Evolutionary conservation across 2,329 filamentous ascomycete genomes (phyloP), one percentile per base, ranked within the genome.

Genomic region (Epichloe typhina): DNA sequence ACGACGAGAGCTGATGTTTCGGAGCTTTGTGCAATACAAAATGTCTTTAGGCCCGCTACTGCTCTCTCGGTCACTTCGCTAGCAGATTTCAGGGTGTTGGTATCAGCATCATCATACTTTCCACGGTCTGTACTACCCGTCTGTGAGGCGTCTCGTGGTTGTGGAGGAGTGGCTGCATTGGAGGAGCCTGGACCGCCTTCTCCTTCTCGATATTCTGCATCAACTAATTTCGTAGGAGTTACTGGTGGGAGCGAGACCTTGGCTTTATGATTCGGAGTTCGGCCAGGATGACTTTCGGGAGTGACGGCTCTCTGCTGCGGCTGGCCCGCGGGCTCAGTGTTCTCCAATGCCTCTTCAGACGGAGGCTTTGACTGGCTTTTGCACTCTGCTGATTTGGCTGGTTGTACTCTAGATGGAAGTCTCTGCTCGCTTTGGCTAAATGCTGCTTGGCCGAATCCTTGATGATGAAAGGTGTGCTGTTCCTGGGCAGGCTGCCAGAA

Each of bases 311-410:
- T 19, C n/a, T 33, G 13, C 17, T 23, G 19, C 26, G 38, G 17
- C 39, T 37, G 33, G 3, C 5, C 37, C 9, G 36, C 15, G 11
- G 46, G 37, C 4, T 54, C 55, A 3, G 50, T 47, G 39, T 54
- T 52, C 5, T 49, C 44, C 33, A 64, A 31, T 0, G 52, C 54
- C 43, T 65, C 62, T 40, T 66, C 64, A 1, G 56, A 57, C 2
- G 59, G 56, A 8, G 59, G 59, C 50, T 67, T 66, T 6, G 61
- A 62, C 47, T 62, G 63, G 5, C 46, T 26, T 41, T 52, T 33
- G 26, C 43, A 47, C 26, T 56, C 54, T 15, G 37, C 33, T 19
- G 49, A n/a, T 12, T 54, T 36, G 4, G 39, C 3, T 12, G 36
- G 2, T 36, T 49, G 41, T n/a, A 15, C 33, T n/a, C 40, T 23